A percentile compares a stretch with the other conserved stretches of the same genome.
Evolutionary conservation across 352 stramenopile species (phyloP).

Genomic region (Phytophthora multivora): DNA sequence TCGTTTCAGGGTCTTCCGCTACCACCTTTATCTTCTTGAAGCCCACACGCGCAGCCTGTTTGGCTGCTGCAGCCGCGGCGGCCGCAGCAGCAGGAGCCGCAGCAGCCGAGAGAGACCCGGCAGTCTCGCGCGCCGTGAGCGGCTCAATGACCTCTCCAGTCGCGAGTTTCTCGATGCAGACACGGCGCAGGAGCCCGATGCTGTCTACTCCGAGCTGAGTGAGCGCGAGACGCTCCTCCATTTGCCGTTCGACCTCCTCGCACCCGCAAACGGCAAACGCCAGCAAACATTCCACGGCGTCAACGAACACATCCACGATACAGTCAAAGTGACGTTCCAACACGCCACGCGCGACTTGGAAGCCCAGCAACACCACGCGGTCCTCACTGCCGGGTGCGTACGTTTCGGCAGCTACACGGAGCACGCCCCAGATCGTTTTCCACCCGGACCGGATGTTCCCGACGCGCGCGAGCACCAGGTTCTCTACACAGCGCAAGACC

Average conservation of each 20-base stretch:
- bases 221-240: conserved; percentile 56
- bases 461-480: conserved; percentile 90
- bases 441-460: conserved; percentile 92
- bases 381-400: conserved; percentile 73
- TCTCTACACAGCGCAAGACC: conserved; percentile 91
- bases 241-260: conserved; percentile 62
- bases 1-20: conserved; percentile 20
- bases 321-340: conserved; percentile 76
- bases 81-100: conserved; percentile 11
- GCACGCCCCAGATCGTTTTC: conserved; percentile 94
- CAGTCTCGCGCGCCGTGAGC: conserved; percentile 25
- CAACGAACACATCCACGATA: conserved; percentile 81
- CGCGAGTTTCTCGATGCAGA: conserved; percentile 79
- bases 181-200: conserved; percentile 59
- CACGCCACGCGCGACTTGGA: conserved; percentile 89
- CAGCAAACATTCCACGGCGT: conserved; percentile 79
- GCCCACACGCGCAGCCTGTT: conserved; percentile 52
- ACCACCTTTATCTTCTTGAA: conserved; percentile 64
- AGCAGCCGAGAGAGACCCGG: conserved; percentile 14
- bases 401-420: conserved; percentile 87
- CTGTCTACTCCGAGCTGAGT: conserved; percentile 77
- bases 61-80: conserved; percentile 17
- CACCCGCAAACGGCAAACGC: conserved; percentile 80
- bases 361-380: conserved; percentile 84
- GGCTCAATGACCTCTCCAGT: conserved; percentile 78